These are phyloP conservation scores for Metarhizium robertsii DNA, from an alignment of 2,329 filamentous ascomycete genomes.

Conservation along the genomic window DNA sequence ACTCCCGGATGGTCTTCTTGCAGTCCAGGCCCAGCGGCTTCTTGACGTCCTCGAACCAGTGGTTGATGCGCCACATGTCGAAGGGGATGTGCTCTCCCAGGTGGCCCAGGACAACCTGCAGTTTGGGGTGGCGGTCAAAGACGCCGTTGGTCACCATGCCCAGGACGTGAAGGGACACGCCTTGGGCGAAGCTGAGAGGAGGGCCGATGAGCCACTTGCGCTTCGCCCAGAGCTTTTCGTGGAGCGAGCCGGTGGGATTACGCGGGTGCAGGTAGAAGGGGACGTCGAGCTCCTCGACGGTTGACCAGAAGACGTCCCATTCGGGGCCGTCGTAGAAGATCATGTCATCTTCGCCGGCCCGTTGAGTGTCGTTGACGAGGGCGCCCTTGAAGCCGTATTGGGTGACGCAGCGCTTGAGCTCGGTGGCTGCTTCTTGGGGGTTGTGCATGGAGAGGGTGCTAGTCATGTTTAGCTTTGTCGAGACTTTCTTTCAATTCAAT, in stretches of 20 bases:
- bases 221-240: slow-evolving; percentile 49
- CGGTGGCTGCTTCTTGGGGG: slow-evolving; percentile 37
- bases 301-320: slow-evolving; percentile 54
- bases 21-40: slow-evolving; percentile 37
- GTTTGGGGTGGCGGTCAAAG: slow-evolving; percentile 37
- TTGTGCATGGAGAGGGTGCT: slow-evolving; percentile 43
- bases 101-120: slow-evolving; percentile 38
- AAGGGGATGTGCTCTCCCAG: slow-evolving; percentile 40
- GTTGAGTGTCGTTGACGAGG: slow-evolving; percentile 53
- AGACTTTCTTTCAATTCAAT: neutral
- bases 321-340: slow-evolving; percentile 54
- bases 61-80: slow-evolving; percentile 40
- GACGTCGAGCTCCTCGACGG: slow-evolving; percentile 48
- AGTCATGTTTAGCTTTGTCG: neutral
- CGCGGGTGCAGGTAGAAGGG: slow-evolving; percentile 56
- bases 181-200: slow-evolving; percentile 48
- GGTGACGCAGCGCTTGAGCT: slow-evolving; percentile 43
- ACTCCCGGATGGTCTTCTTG: slow-evolving; percentile 40
- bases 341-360: slow-evolving; percentile 45
- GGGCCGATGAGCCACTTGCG: slow-evolving; percentile 52
- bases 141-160: slow-evolving; percentile 40
- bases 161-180: slow-evolving; percentile 47
- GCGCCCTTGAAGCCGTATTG: slow-evolving; percentile 53
- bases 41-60: slow-evolving; percentile 48
- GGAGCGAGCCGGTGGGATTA: slow-evolving; percentile 44